Base-by-base conservation (phyloP, 768 basidiomycete species). In the Coprinopsis strossmayeri region DNA sequence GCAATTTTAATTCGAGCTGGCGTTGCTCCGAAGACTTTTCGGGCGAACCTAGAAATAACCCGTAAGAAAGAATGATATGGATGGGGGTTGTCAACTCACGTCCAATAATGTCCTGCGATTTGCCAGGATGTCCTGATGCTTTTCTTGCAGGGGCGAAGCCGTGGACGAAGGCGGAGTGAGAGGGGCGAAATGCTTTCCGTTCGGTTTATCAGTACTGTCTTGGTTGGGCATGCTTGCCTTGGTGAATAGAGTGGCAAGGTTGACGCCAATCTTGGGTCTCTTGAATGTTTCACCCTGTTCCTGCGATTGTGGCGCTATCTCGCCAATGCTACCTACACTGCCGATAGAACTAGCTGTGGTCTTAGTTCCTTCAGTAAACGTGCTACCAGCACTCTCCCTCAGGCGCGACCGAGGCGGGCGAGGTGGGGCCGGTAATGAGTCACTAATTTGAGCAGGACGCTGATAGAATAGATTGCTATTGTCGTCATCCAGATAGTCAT, bases 31-130 rank as follows among this genome's bases (percentile, higher is more conserved):
- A 5, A 35, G 9, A 37, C 45, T 47, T 27, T 27, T 45, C 15
- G 43, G 43, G 3, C 43, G 43, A 32, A 45, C 43, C 43, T 45
- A 13, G 18, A 4, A 45, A 45, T 11, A 45, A 45, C 26, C 12
- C 43, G 3, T 28, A 7, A 27, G 23, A n/a, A 18, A 18, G 43
- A 9, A 21, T 10, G 25, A 21, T 21, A 42, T 5, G 37, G 9
- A 38, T 21, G 13, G 13, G 17, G 30, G 2, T 12, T 18, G 28
- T 34, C 46, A 34, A 64, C 70, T 35, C 45, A 72, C 71, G 56
- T 72, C 64, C 41, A 72, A 59, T 34, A 73, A 54, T 7, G 69
- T 70, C 45, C 62, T 62, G 49, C 70, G 54, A 34, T 45, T 45
- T 13, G 54, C 59, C 30, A 67, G 58, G 30, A 64, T 45, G 28